Evolutionary conservation across 2,329 filamentous ascomycete genomes (phyloP).

Genomic region (Ophiocordyceps unilateralis): DNA sequence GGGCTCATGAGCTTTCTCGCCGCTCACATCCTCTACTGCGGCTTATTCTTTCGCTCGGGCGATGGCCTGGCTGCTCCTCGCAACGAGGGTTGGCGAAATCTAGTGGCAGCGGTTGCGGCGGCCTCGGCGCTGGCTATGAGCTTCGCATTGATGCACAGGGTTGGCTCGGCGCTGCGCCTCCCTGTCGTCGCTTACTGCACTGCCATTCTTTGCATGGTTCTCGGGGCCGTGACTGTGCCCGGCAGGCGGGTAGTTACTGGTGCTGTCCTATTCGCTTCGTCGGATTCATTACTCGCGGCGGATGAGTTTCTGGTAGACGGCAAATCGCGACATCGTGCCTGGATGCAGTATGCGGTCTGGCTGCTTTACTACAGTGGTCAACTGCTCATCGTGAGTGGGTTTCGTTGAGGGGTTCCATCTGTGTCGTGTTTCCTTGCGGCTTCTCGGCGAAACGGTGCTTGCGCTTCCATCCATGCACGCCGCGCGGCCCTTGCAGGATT

Average conservation of each 20-base stretch:
- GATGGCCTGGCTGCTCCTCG: constrained; percentile 2
- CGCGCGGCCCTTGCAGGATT: too few relatives aligned
- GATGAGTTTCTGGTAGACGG: constrained; percentile 14
- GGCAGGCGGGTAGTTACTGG: constrained; percentile 10
- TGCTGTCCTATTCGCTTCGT: constrained; percentile 14
- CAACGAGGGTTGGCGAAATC: constrained; percentile 4
- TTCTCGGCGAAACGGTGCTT: too few relatives aligned
- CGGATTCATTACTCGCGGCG: constrained; percentile 15
- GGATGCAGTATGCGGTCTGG: constrained; percentile 19
- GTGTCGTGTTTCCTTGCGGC: too few relatives aligned
- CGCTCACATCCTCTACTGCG: constrained; percentile 17
- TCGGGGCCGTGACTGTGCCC: constrained; percentile 12
- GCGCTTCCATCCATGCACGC: too few relatives aligned
- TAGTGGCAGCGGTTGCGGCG: constrained; percentile 5
- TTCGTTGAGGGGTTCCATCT: background rate
- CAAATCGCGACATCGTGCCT: constrained; percentile 7
- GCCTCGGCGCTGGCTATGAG: constrained; percentile 11
- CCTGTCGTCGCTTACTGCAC: constrained; percentile 16
- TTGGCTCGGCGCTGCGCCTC: constrained; percentile 7
- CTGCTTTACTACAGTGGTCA: constrained; percentile 18
- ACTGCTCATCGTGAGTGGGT: constrained; percentile 10
- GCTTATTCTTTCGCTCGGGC: constrained; percentile 8
- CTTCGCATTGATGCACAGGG: constrained; percentile 10
- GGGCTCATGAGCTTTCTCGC: constrained; percentile 17
- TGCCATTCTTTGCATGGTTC: constrained; percentile 14